Conservation (phyloP, 441 rosid genomes). For the Euphorbia celastroides region DNA sequence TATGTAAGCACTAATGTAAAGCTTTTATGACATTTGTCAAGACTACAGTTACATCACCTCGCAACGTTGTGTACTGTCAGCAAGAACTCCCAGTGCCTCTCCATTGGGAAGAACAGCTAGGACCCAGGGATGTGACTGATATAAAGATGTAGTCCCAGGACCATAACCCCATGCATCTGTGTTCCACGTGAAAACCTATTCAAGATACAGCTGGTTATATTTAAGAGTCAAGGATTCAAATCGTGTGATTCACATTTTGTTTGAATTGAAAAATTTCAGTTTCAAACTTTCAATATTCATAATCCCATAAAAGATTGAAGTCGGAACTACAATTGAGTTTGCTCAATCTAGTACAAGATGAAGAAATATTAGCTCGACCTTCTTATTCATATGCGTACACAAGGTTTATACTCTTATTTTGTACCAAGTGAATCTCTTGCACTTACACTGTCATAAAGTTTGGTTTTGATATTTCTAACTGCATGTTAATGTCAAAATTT, state of each 20-base stretch:
- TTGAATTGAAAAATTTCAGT: neutral
- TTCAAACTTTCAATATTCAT: neutral
- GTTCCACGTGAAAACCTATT: constrained; percentile 91
- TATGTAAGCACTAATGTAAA: constrained; percentile 9
- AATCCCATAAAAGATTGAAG: neutral
- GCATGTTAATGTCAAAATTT: neutral
- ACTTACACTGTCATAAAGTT: neutral
- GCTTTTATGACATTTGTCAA: neutral
- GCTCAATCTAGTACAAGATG: neutral
- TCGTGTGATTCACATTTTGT: neutral
- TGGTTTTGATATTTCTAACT: neutral
- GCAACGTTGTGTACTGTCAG: constrained; percentile 80
- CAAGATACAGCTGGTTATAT: neutral
- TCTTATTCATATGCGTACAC: neutral
- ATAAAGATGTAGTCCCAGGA: constrained; percentile 76
- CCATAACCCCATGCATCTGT: constrained; percentile 89
- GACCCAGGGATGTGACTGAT: constrained; percentile 99
- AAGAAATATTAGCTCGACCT: neutral
- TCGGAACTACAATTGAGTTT: neutral
- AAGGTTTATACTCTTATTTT: neutral
- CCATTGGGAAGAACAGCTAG: constrained; percentile 81
- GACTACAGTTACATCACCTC: constrained; percentile 49
- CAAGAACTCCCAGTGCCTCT: constrained; percentile 88
- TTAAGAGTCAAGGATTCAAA: neutral
- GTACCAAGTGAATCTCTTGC: neutral